Conservation (phyloP, 495 filamentous ascomycete genomes). For the Parachaetomium inaequale region DNA sequence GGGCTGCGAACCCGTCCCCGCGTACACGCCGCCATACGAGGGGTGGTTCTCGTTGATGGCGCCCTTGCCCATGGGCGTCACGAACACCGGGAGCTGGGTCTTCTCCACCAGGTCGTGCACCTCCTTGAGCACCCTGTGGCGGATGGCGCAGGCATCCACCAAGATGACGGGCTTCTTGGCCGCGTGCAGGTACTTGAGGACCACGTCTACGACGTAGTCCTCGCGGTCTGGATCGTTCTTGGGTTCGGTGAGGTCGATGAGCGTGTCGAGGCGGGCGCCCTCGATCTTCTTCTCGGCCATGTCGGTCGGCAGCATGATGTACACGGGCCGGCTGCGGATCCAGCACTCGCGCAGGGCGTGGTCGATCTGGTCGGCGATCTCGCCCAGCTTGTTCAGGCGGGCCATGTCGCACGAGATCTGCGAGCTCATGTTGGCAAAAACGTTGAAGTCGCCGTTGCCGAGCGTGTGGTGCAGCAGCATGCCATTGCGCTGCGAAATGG, state of each 20-base stretch:
- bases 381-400: constrained; percentile 62
- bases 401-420: constrained; percentile 67
- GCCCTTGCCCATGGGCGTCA: constrained; percentile 90
- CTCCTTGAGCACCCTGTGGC: constrained; percentile 72
- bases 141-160: constrained; percentile 87
- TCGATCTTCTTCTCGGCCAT: constrained; percentile 78
- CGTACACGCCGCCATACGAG: constrained; percentile 83
- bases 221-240: constrained; percentile 69
- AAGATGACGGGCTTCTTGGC: constrained; percentile 78
- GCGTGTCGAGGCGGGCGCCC: constrained; percentile 59
- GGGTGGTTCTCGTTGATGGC: constrained; percentile 73
- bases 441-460: constrained; percentile 84
- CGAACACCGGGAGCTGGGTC: constrained; percentile 76
- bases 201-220: constrained; percentile 76
- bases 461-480: constrained; percentile 90
- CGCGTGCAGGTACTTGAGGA: constrained; percentile 70
- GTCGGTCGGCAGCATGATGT: constrained; percentile 82
- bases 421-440: constrained; percentile 75
- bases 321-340: constrained; percentile 70
- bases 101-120: constrained; percentile 73
- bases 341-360: constrained; percentile 76
- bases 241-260: constrained; percentile 63
- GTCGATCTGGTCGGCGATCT: constrained; percentile 74
- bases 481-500: constrained; percentile 54
- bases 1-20: constrained; percentile 69